phyloP scores from a whole-genome alignment of 2,329 filamentous ascomycete species.

The Penicillium concentricum region DNA sequence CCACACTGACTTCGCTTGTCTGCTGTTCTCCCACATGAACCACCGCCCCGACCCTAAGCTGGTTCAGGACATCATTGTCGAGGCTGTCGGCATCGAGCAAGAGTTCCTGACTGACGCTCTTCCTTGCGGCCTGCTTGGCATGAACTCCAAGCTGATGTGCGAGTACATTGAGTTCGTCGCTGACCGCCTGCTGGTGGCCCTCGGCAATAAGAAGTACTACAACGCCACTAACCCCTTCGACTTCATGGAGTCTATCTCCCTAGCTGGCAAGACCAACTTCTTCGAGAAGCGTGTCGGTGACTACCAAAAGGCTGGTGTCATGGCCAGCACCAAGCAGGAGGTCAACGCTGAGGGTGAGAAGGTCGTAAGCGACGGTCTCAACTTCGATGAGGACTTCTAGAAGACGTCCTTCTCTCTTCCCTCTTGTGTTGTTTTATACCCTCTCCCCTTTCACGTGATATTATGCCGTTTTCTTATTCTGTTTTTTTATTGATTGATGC shows the following conservation, averaged over 20 bases:
- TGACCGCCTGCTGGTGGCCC: conserved; percentile 85
- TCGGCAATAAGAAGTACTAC: conserved; percentile 94
- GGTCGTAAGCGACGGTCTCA: conserved; percentile 62
- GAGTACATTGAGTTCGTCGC: conserved; percentile 99
- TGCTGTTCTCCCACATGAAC: conserved; percentile 96
- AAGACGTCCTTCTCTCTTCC: conserved; percentile 25
- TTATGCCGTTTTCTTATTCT: conserved; percentile 22
- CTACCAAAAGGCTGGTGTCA: conserved; percentile 99
- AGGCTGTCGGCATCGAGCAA: conserved; percentile 92
- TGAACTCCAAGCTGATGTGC: conserved; percentile 97
- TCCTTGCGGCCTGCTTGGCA: conserved; percentile 87
- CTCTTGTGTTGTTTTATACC: conserved; percentile 26
- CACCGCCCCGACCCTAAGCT: conserved; percentile 80
- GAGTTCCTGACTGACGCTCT: conserved; percentile 97
- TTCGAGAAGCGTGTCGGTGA: conserved; percentile 99
- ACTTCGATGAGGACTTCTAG: conserved; percentile 97
- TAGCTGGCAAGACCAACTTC: conserved; percentile 99
- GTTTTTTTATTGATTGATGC: conserved; percentile 30
- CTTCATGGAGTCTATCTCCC: conserved; percentile 99
- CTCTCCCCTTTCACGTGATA: conserved; percentile 27
- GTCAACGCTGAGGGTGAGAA: conserved; percentile 50
- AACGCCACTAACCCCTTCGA: conserved; percentile 94
- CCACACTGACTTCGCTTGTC: conserved; percentile 97
- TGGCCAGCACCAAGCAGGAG: conserved; percentile 83
- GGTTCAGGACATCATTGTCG: conserved; percentile 84